Evolutionary conservation across 352 stramenopile genomes (phyloP).

Genomic region (Phytopythium sindhum): DNA sequence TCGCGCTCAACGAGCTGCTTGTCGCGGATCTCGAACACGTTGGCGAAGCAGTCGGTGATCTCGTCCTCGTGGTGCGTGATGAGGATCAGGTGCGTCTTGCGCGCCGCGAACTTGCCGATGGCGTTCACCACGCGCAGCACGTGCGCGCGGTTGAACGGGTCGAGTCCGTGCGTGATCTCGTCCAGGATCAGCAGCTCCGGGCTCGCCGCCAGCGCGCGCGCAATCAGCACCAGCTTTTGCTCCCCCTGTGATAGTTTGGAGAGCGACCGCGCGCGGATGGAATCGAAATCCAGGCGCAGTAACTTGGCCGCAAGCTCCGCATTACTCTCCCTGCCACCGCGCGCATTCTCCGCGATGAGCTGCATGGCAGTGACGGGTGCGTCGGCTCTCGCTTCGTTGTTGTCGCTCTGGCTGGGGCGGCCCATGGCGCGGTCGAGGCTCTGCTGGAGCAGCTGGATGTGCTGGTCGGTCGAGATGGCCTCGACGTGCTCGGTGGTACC

Average conservation of each 20-base stretch:
- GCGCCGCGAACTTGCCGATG: constrained; percentile 50
- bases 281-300: constrained; percentile 24
- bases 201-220: constrained; percentile 61
- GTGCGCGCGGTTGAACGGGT: constrained; percentile 75
- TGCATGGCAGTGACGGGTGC: constrained; percentile 19
- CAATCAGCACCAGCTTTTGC: constrained; percentile 91
- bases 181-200: constrained; percentile 88
- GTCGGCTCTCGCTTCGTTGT: not conserved
- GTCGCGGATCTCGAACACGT: constrained; percentile 81
- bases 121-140: constrained; percentile 76
- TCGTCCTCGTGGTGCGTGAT: constrained; percentile 94
- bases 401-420: not conserved
- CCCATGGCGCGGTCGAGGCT: constrained; percentile 17
- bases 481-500: constrained; percentile 32
- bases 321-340: constrained; percentile 23
- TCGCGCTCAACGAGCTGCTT: constrained; percentile 44
- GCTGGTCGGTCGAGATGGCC: constrained; percentile 88
- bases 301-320: constrained; percentile 31
- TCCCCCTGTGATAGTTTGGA: constrained; percentile 86
- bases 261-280: constrained; percentile 46
- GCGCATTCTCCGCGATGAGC: constrained; percentile 42
- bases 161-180: constrained; percentile 91
- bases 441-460: constrained; percentile 74
- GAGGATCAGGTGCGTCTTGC: constrained; percentile 70
- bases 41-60: constrained; percentile 73